phyloP scores from a whole-genome alignment of 2,329 filamentous ascomycete species.

The Fusarium nygamai region DNA sequence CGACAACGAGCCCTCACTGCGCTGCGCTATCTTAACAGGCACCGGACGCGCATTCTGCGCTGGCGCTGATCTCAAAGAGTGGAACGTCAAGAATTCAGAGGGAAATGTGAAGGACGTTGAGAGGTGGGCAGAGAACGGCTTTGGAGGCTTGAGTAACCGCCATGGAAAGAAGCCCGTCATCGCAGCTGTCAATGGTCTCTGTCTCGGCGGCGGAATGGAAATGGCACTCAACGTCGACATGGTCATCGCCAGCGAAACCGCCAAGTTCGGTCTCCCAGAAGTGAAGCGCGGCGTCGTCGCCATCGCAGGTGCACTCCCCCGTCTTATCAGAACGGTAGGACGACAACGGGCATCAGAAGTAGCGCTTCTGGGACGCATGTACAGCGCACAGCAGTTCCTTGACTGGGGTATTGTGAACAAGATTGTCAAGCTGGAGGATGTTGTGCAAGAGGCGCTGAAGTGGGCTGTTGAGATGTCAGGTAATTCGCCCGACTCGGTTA shows the following conservation, averaged over 20 bases:
- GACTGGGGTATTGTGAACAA: constrained; percentile 77
- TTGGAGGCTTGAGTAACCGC: constrained; percentile 73
- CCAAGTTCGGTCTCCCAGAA: constrained; percentile 75
- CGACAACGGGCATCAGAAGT: constrained; percentile 76
- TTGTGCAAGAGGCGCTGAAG: constrained; percentile 67
- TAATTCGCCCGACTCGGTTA: constrained; percentile 79
- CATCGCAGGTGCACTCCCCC: constrained; percentile 73
- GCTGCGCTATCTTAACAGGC: constrained; percentile 71
- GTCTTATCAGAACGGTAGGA: constrained; percentile 71
- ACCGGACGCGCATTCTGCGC: constrained; percentile 72
- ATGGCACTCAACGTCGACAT: constrained; percentile 78
- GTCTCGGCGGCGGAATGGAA: constrained; percentile 78
- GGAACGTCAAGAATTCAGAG: constrained; percentile 56
- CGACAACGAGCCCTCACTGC: constrained; percentile 68
- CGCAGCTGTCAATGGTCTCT: constrained; percentile 78
- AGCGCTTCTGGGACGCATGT: constrained; percentile 69
- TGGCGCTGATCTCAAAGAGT: constrained; percentile 74
- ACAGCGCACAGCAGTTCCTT: constrained; percentile 68
- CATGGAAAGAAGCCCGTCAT: constrained; percentile 77
- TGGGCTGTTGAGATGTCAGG: constrained; percentile 69
- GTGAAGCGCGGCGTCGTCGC: constrained; percentile 75
- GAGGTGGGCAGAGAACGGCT: constrained; percentile 53
- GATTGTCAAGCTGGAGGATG: constrained; percentile 54
- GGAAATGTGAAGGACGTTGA: constrained; percentile 51
- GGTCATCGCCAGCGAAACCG: constrained; percentile 65